Evolutionary conservation across 805 yeast genomes (phyloP).

Genomic region (Jamesozyma piceae): DNA sequence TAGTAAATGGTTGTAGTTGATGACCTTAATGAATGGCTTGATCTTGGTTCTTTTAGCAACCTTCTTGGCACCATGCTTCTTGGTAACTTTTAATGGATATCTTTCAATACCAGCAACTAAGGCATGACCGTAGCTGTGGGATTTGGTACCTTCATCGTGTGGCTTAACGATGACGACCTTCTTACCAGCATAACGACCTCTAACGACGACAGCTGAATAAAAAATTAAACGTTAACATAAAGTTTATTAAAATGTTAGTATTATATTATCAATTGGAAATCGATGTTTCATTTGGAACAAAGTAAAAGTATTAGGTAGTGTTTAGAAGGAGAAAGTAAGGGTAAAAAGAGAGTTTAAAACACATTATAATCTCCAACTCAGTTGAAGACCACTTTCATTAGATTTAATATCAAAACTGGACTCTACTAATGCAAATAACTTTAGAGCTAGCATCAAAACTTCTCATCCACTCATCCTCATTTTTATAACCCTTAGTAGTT

Average conservation of each 20-base stretch:
- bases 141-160: constrained; percentile 96
- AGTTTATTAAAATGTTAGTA: background rate
- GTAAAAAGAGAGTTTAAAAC: too few species aligned
- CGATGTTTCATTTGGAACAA: background rate
- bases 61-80: constrained; percentile 90
- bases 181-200: constrained; percentile 99
- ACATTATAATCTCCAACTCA: too few species aligned
- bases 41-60: constrained; percentile 93
- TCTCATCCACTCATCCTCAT: too few species aligned
- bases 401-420: too few species aligned
- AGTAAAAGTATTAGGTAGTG: too few species aligned
- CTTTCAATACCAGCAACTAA: constrained; percentile 98
- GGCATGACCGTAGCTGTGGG: constrained; percentile 98
- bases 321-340: too few species aligned
- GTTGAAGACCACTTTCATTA: too few species aligned
- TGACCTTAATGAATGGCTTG: constrained; percentile 97
- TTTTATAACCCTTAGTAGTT: too few species aligned
- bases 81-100: constrained; percentile 93
- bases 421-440: too few species aligned
- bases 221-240: too few species aligned
- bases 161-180: constrained; percentile 98
- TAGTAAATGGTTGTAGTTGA: constrained; percentile 99
- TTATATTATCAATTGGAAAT: background rate
- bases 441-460: too few species aligned
- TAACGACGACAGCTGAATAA: constrained; percentile 82